Evolutionary conservation across 306 rosid genomes (phyloP).

Genomic region (Senna tora): DNA sequence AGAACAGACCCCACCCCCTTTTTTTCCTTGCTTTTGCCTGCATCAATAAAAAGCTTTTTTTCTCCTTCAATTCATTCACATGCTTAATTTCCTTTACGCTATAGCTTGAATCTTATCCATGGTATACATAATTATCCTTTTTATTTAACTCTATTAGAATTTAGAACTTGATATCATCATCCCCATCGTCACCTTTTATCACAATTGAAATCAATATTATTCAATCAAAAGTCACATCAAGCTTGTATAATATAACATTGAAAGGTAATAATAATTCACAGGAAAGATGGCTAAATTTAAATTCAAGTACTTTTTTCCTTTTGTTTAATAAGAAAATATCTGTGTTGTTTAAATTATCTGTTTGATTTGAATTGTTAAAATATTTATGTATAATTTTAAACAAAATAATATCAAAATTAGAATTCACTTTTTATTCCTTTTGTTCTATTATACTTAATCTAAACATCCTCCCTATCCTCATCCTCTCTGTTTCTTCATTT

Average conservation of each 20-base stretch:
- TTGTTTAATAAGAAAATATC: no score
- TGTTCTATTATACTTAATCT: no score
- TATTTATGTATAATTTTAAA: no score
- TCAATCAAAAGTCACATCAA: neutral
- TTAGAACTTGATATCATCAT: neutral
- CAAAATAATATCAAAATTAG: no score
- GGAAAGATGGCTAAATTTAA: neutral
- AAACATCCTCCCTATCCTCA: neutral
- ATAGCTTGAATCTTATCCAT: neutral
- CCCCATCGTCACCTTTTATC: neutral
- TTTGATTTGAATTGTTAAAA: no score
- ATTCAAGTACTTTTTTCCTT: no score
- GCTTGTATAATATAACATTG: neutral
- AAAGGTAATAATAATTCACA: neutral
- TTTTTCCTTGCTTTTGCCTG: neutral
- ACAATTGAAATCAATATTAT: neutral
- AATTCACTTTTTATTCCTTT: no score
- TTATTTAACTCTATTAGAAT: neutral
- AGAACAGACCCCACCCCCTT: neutral
- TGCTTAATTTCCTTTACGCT: neutral
- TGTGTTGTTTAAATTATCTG: no score
- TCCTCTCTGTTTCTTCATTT: neutral
- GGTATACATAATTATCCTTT: neutral
- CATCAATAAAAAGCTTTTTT: neutral
- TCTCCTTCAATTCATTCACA: neutral